Evolutionary conservation across 768 basidiomycete genomes (phyloP), one percentile per base, ranked within the genome.

Genomic region (Phlebiopsis flavidoalba): DNA sequence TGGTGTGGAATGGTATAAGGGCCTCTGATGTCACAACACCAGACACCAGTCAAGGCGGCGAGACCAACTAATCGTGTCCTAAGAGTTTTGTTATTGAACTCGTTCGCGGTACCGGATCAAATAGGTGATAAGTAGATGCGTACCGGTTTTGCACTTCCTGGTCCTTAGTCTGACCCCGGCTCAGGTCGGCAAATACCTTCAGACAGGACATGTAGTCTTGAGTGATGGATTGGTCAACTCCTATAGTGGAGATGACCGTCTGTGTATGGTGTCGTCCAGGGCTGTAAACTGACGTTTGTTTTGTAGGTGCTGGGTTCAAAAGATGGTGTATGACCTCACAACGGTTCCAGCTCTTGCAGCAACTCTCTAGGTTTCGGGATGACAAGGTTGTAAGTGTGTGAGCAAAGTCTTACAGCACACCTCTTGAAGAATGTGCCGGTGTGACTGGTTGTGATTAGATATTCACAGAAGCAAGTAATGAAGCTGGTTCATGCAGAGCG

Each of bases 221-320:
- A 0, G 91, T 90, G 53, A 92, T 75, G 33, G 69, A 73, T 58
- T 82, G 82, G 68, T 96, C 94, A 12, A 87, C 83, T 26, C 90
- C 91, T 63, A 95, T 85, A n/a, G n/a, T n/a, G n/a, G 45, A 90
- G 77, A 57, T 86, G 86, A 0, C 93, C 93, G 65, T 95, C 89
- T 21, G 95, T 93, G 65, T 87, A 97, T 15, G n/a, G n/a, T n/a
- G 94, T 95, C 19, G 89, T 88, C 89, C 93, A 98, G 1, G n/a
- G 93, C 88, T 3, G 88, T 91, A 67, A 96, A 93, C 89, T 95
- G 66, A n/a, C 17, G 2, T 49, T 48, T 26, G 22, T 59, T 43
- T 40, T 19, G 37, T 22, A 26, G 24, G 48, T 21, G 48, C 1
- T 59, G 19, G 21, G n/a, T n/a, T 45, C 14, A 26, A 26, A 24